Conservation (phyloP, 768 basidiomycete genomes). For the Trametes meyenii region DNA sequence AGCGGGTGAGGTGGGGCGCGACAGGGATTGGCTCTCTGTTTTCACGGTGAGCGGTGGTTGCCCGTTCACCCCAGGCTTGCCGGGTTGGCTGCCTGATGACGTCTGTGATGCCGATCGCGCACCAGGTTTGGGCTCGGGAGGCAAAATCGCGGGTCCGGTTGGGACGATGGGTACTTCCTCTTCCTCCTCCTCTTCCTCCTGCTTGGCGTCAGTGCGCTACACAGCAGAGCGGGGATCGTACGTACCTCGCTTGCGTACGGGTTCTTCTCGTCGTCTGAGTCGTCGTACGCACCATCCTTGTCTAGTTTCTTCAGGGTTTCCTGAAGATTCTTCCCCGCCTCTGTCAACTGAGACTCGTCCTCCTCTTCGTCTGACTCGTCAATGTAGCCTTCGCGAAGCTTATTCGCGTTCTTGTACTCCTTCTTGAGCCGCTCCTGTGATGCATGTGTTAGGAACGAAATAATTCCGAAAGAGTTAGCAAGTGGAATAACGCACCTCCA, state of each 20-base stretch:
- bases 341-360: conserved; percentile 58
- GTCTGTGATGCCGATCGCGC: conserved; percentile 48
- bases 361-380: conserved; percentile 80
- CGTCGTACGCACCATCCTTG: conserved; percentile 80
- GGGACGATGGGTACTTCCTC: conserved; percentile 54
- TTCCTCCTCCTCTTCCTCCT: conserved; percentile 78
- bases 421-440: conserved; percentile 79
- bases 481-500: too few relatives aligned
- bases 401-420: conserved; percentile 80
- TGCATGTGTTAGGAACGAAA: not conserved
- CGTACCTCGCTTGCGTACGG: conserved; percentile 81
- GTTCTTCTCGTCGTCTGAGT: conserved; percentile 76
- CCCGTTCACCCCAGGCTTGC: conserved; percentile 39
- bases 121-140: conserved; percentile 50
- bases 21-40: conserved; percentile 40
- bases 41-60: conserved; percentile 27
- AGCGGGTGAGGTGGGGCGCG: conserved; percentile 62
- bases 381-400: conserved; percentile 65
- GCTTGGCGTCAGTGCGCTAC: conserved; percentile 14
- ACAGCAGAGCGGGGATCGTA: conserved; percentile 13
- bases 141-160: conserved; percentile 47
- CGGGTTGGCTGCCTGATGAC: conserved; percentile 30
- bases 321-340: conserved; percentile 79
- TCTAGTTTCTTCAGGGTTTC: conserved; percentile 85
- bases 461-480: too few relatives aligned